Percentiles rank a stretch among this genome's conserved stretches.
Conservation (phyloP, 169 alveolate species). For the Besnoitia besnoiti region DNA sequence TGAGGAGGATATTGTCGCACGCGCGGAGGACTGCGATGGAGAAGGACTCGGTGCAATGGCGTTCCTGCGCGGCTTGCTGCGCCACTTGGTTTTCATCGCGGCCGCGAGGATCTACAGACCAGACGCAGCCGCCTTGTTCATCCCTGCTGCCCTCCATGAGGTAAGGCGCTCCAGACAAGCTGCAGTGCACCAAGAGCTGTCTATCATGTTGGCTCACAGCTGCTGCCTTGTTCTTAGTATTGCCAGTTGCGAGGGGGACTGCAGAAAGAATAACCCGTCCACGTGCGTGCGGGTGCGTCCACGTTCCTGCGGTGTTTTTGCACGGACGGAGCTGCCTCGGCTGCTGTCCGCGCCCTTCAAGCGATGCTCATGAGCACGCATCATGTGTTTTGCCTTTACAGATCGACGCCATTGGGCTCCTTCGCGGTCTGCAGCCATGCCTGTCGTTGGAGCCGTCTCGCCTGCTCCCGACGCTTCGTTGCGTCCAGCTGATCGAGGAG, state of each 20-base stretch:
- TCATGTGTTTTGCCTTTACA: too few relatives aligned
- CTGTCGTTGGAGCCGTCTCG: constrained; percentile 43
- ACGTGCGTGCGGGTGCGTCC: too few relatives aligned
- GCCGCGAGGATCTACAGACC: constrained; percentile 56
- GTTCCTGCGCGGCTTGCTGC: constrained; percentile 40
- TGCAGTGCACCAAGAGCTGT: too few relatives aligned
- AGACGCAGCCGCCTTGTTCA: constrained; percentile 3
- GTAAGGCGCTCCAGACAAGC: not conserved
- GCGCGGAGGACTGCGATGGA: constrained; percentile 4
- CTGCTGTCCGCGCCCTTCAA: not conserved
- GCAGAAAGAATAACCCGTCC: too few relatives aligned
- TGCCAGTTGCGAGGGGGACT: not conserved
- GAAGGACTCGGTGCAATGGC: constrained; percentile 7
- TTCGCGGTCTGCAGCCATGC: constrained; percentile 47
- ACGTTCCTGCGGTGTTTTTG: too few relatives aligned
- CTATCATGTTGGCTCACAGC: too few relatives aligned
- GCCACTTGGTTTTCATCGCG: constrained; percentile 53
- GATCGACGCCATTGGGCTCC: constrained; percentile 50
- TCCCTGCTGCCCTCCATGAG: constrained; percentile 56
- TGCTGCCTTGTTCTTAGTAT: not conserved
- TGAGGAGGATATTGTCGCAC: constrained; percentile 40
- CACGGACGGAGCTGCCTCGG: not conserved
- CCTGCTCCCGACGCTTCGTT: constrained; percentile 51
- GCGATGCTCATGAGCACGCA: too few relatives aligned
- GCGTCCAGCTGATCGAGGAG: constrained; percentile 41